These are phyloP conservation scores for Aureobasidium sp. DNA, from an alignment of 2,329 filamentous ascomycete genomes.

Conservation along the genomic window DNA sequence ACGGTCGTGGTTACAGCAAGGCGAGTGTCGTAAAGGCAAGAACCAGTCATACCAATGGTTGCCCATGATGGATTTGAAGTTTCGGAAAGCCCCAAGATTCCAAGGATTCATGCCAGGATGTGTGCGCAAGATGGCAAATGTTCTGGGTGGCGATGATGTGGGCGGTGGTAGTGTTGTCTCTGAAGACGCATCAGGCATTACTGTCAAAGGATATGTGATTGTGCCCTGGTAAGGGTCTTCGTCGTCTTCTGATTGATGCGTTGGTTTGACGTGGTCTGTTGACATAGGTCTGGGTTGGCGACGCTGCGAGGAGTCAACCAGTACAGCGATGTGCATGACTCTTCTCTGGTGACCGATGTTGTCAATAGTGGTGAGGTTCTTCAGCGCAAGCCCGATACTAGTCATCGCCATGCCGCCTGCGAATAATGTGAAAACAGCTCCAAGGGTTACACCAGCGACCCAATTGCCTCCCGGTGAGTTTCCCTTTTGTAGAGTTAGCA, in stretches of 20 bases:
- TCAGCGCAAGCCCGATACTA: constrained; percentile 60
- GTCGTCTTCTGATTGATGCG: background rate
- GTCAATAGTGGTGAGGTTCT: constrained; percentile 82
- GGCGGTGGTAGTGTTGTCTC: constrained; percentile 23
- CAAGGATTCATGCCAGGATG: constrained; percentile 76
- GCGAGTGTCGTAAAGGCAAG: constrained; percentile 66
- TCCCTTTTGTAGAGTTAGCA: constrained; percentile 5
- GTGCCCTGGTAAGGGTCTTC: constrained; percentile 33
- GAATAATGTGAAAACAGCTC: constrained; percentile 74
- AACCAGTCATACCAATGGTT: constrained; percentile 66
- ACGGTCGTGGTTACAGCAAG: constrained; percentile 57
- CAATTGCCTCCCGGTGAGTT: constrained; percentile 50
- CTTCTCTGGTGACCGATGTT: constrained; percentile 55
- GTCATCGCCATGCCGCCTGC: constrained; percentile 67
- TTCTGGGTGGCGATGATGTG: constrained; percentile 38
- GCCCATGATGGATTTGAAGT: constrained; percentile 78
- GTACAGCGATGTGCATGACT: constrained; percentile 67
- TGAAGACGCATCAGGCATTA: constrained; percentile 21
- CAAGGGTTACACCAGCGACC: constrained; percentile 59
- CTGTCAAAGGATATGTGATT: constrained; percentile 53
- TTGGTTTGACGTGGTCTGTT: background rate
- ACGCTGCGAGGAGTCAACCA: constrained; percentile 41
- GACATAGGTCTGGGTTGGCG: constrained; percentile 14
- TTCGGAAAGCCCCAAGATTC: constrained; percentile 63
- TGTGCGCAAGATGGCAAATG: constrained; percentile 73